A percentile compares a stretch with the other conserved stretches of the same genome.
Conservation (phyloP, 257 asterid species). For the Oldenlandia corymbosa region DNA sequence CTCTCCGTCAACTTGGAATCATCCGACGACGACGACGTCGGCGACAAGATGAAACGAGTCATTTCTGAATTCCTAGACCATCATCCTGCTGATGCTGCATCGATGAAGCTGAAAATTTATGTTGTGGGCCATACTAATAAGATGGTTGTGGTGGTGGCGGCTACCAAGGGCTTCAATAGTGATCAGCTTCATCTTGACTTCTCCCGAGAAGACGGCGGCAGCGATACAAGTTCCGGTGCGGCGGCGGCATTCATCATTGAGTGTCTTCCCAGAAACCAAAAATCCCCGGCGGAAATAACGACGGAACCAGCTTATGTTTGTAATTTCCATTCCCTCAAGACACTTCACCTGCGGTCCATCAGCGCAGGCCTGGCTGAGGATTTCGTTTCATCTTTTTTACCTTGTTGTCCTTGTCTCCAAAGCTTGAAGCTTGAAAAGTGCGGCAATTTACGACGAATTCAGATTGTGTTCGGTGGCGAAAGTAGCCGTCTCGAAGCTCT, state of each 20-base stretch:
- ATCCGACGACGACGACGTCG: background rate
- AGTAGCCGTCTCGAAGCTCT: background rate
- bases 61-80: background rate
- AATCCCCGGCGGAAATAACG: no score
- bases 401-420: background rate
- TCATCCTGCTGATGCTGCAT: background rate
- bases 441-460: background rate
- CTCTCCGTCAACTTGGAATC: background rate
- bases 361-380: background rate
- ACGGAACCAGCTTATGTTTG: no score
- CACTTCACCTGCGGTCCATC: background rate
- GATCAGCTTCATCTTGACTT: background rate
- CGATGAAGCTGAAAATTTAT: background rate
- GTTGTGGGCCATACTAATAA: no score
- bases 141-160: background rate
- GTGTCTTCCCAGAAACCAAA: background rate
- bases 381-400: background rate
- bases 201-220: no score
- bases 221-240: no score
- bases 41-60: background rate
- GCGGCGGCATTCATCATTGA: no score
- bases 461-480: background rate
- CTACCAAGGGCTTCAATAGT: background rate
- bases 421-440: slow-evolving; percentile 4
- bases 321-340: background rate